Base-by-base conservation (phyloP, 305 asterid species). In the Fraxinus baroniana region DNA sequence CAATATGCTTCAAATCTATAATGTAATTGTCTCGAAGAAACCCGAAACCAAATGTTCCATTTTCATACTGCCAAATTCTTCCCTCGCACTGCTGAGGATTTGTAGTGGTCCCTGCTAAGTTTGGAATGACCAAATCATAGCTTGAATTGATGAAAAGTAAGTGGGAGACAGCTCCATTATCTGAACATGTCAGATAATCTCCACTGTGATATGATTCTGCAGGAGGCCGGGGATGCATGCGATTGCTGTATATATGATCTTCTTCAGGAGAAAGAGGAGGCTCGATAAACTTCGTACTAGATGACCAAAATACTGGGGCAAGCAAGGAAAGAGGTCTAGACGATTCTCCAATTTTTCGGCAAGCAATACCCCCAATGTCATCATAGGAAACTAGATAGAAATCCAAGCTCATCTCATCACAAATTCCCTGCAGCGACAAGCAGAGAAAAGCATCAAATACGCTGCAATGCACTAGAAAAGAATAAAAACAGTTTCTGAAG, bases 11-110 rank as follows among this genome's bases (percentile, higher is more conserved):
- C 85, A 95, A 73, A 90, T 95, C 98, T 74, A 90, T 76, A 74
- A 91, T 83, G 72, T 83, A 85, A 81, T 88, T 78, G 78, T 94
- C 90, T 57, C 95, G 90, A 79, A 94, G 92, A 87, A 94, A 93
- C 44, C 98, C 99, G 73, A 92, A 95, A 52, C 99, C 99, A 62
- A 91, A 90, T 7, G 93, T 90, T 78, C 98, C 97, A 76, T 93
- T 86, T 75, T 78, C 81, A 44, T 94, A 94, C 87, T 84, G 91
- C 99, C 98, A 95, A 71, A 94, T 89, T 81, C 99, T 92, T 68
- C 99, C 97, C 84, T 95, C 99, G 0, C 88, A 89, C 84, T 84
- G 94, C 70, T 80, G 83, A 78, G 93, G 92, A 87, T 87, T 91
- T 33, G 36, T 80, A 0, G 89, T 44, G 32, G 84, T 79, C 83